Evolutionary conservation across 2,329 filamentous ascomycete genomes (phyloP).

Genomic region (Fusarium pininemorale): DNA sequence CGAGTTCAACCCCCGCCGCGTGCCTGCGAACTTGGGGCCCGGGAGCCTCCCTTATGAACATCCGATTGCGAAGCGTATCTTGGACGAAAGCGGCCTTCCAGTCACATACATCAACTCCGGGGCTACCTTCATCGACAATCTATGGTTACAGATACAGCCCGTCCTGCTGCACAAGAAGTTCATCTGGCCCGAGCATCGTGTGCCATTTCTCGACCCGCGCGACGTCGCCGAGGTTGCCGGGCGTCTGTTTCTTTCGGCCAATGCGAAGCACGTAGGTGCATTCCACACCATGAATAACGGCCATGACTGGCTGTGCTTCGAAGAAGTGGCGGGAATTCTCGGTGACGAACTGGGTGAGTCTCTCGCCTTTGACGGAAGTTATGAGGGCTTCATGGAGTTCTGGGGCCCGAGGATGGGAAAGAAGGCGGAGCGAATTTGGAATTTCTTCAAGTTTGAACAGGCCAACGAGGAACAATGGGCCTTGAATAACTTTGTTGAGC

Average conservation of each 20-base stretch:
- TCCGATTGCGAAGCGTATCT: not conserved
- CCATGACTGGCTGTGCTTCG: not conserved
- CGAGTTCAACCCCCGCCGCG: not conserved
- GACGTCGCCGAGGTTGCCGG: not conserved
- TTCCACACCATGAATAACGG: not conserved
- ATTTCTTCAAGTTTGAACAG: not conserved
- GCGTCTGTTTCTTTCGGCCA: not conserved
- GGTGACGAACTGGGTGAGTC: rapidly evolving
- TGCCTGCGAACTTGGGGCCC: rapidly evolving
- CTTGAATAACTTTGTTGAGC: not conserved
- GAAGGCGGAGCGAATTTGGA: not conserved
- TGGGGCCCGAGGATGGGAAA: not conserved
- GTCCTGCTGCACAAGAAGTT: not conserved
- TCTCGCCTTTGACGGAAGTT: not conserved
- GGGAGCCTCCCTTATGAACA: not conserved
- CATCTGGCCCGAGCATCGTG: not conserved
- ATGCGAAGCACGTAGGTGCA: rapidly evolving
- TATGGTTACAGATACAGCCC: not conserved
- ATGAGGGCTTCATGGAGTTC: not conserved
- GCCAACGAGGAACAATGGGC: not conserved
- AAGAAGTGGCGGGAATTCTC: not conserved
- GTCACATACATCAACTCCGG: not conserved
- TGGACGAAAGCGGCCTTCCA: not conserved
- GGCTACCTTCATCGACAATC: not conserved
- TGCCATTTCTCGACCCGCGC: not conserved